Percentiles rank a stretch among this genome's conserved stretches.
Conservation (phyloP, 1,139 yeast species). For the Yamadazyma spencermartinsiae region DNA sequence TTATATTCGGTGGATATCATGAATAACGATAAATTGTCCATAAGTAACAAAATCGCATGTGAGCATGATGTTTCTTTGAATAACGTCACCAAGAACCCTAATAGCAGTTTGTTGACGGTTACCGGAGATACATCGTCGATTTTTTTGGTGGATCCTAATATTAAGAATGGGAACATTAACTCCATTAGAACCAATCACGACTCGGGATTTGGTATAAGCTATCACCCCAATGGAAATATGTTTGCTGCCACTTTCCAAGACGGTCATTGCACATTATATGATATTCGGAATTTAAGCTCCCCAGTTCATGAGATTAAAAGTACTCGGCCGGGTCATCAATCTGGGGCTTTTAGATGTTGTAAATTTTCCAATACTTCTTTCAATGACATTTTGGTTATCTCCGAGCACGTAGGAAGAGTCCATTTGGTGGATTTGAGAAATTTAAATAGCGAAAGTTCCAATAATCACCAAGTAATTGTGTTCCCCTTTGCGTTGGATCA, state of each 20-base stretch:
- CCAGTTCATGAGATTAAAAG: constrained; percentile 60
- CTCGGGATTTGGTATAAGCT: constrained; percentile 83
- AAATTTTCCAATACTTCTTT: constrained; percentile 67
- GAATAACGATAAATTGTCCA: constrained; percentile 42
- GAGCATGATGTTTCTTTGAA: constrained; percentile 43
- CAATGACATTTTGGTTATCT: constrained; percentile 72
- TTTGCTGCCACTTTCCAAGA: constrained; percentile 85
- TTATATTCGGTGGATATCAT: constrained; percentile 68
- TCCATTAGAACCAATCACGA: constrained; percentile 61
- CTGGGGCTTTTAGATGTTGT: constrained; percentile 66
- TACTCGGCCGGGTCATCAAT: constrained; percentile 58
- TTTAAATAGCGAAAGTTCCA: constrained; percentile 42
- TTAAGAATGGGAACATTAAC: constrained; percentile 19
- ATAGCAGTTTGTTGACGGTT: constrained; percentile 33
- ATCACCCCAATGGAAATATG: constrained; percentile 66
- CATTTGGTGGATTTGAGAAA: constrained; percentile 80
- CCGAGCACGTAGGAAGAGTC: constrained; percentile 85
- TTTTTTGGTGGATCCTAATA: constrained; percentile 37
- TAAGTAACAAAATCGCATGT: constrained; percentile 32
- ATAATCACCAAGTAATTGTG: constrained; percentile 69
- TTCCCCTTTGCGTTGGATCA: constrained; percentile 48
- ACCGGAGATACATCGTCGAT: constrained; percentile 45
- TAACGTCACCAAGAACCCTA: constrained; percentile 37
- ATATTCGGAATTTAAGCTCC: constrained; percentile 56
- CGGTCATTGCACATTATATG: constrained; percentile 77